Conservation (phyloP, 495 filamentous ascomycete genomes). For the Aeminium ludgeri region DNA sequence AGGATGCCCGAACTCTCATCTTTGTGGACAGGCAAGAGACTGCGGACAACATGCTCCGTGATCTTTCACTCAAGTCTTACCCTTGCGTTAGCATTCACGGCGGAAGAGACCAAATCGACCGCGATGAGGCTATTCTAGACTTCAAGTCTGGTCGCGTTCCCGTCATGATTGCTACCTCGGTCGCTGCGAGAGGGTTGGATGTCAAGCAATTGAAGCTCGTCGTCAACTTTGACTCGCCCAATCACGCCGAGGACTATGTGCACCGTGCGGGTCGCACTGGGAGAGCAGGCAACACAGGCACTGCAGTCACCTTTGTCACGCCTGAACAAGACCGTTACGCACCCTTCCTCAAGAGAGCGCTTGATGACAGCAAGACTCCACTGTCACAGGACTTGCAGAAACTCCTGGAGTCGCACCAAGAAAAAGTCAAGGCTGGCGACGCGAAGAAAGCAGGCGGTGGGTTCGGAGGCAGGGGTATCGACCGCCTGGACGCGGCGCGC, state of each 20-base stretch:
- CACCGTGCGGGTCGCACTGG: slow-evolving; percentile 91
- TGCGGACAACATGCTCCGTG: slow-evolving; percentile 66
- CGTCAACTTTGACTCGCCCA: slow-evolving; percentile 91
- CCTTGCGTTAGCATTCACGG: slow-evolving; percentile 94
- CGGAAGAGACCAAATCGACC: slow-evolving; percentile 87
- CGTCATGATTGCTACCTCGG: slow-evolving; percentile 84
- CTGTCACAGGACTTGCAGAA: slow-evolving; percentile 57
- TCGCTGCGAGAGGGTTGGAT: slow-evolving; percentile 87
- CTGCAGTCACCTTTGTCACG: slow-evolving; percentile 86
- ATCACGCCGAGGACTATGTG: slow-evolving; percentile 95
- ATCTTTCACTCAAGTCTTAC: slow-evolving; percentile 77
- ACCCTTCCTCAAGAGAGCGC: slow-evolving; percentile 75
- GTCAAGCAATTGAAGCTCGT: slow-evolving; percentile 94
- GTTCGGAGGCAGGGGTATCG: slow-evolving; percentile 89
- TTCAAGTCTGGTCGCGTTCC: slow-evolving; percentile 87
- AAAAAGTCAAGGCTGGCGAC: slow-evolving; percentile 86
- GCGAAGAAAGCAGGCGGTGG: slow-evolving; percentile 67
- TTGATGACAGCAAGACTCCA: slow-evolving; percentile 75
- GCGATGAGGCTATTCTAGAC: slow-evolving; percentile 83
- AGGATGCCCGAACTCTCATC: slow-evolving; percentile 75
- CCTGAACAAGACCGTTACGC: slow-evolving; percentile 82
- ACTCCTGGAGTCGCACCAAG: slow-evolving; percentile 49
- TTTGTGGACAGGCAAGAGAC: slow-evolving; percentile 94
- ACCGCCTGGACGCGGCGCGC: slow-evolving; percentile 77
- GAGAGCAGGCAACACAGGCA: slow-evolving; percentile 85